A percentile compares a stretch with the other conserved stretches of the same genome.
phyloP scores from a whole-genome alignment of 2,329 filamentous ascomycete genomes.

The Thelonectria rubi region DNA sequence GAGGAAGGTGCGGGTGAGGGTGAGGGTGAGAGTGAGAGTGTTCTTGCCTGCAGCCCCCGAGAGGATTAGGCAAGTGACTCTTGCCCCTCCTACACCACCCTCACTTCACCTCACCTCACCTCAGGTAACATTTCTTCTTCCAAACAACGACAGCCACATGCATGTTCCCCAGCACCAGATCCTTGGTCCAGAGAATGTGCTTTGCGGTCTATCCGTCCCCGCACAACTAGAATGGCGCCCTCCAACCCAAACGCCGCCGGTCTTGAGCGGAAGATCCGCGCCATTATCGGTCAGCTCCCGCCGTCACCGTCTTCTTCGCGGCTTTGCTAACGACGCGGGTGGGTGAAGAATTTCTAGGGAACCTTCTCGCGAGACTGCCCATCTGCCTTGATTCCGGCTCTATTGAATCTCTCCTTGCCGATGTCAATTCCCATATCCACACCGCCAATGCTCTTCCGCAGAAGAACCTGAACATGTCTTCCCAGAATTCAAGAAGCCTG shows the following conservation, averaged over 20 bases:
- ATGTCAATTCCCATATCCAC: constrained; percentile 43
- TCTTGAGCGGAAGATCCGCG: constrained; percentile 38
- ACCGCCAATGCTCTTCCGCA: constrained; percentile 30
- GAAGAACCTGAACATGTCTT: constrained; percentile 5
- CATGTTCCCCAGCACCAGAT: neutral
- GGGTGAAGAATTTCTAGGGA: constrained; percentile 41
- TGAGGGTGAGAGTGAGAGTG: neutral
- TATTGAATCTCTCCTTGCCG: constrained; percentile 52
- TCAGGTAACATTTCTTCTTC: neutral
- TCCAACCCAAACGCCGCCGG: constrained; percentile 24
- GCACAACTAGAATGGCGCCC: constrained; percentile 33
- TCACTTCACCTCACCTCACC: neutral
- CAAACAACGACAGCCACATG: neutral
- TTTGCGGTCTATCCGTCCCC: neutral
- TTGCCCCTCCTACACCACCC: no score
- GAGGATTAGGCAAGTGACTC: neutral
- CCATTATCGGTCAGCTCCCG: constrained; percentile 35
- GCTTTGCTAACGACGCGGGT: neutral
- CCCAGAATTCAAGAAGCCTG: constrained; percentile 51
- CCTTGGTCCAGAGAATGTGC: neutral
- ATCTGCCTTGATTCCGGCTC: constrained; percentile 44
- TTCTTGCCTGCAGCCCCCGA: constrained; percentile 5
- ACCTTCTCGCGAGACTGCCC: constrained; percentile 40
- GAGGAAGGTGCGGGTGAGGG: constrained; percentile 17
- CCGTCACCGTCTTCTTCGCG: neutral